These are phyloP conservation scores for Neurospora africana DNA, from an alignment of 495 filamentous ascomycete species.

Conservation along the genomic window DNA sequence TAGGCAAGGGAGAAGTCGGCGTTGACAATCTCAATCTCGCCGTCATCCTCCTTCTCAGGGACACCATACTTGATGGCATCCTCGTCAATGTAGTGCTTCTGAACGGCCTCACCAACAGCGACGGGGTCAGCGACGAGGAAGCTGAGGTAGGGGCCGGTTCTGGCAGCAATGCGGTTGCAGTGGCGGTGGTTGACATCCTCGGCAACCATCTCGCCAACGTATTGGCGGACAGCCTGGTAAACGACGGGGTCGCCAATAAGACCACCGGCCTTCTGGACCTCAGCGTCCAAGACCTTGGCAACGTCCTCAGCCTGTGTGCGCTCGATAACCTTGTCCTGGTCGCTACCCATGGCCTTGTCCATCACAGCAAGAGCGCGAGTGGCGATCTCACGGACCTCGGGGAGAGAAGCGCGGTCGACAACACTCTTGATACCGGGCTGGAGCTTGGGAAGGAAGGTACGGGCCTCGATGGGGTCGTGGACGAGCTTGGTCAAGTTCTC, in stretches of 20 bases:
- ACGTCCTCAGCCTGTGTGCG: conserved; percentile 68
- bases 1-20: conserved; percentile 96
- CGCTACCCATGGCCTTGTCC: conserved; percentile 82
- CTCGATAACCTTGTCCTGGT: conserved; percentile 52
- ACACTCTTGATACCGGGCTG: conserved; percentile 88
- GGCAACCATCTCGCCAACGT: conserved; percentile 75
- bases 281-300: conserved; percentile 56
- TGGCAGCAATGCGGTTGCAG: conserved; percentile 55
- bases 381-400: conserved; percentile 88
- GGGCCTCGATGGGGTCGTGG: conserved; percentile 91
- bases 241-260: conserved; percentile 51
- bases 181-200: conserved; percentile 83
- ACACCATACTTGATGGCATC: conserved; percentile 80
- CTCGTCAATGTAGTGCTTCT: conserved; percentile 65
- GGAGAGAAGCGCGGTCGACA: conserved; percentile 76
- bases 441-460: conserved; percentile 92
- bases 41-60: conserved; percentile 75
- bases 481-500: conserved; percentile 98
- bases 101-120: conserved; percentile 52
- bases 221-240: conserved; percentile 58
- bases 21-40: conserved; percentile 86
- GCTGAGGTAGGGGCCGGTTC: conserved; percentile 63
- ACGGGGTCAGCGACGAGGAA: conserved; percentile 49
- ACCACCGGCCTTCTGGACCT: conserved; percentile 60
- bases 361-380: conserved; percentile 75